These are phyloP conservation scores for Neohortaea acidophila DNA, from an alignment of 495 filamentous ascomycete species.

Conservation along the genomic window DNA sequence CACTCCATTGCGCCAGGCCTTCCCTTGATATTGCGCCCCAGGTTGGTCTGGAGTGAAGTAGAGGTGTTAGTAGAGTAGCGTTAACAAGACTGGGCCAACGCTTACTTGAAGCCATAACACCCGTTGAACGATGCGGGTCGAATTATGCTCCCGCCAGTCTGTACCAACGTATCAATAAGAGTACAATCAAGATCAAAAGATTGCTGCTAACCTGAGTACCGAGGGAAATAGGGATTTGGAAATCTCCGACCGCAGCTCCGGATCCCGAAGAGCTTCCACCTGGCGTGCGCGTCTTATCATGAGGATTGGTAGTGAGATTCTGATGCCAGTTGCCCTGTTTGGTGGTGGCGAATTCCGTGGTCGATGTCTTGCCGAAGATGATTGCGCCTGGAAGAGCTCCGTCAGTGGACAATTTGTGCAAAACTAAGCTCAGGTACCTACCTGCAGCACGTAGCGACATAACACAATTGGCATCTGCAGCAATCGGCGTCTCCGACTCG, in stretches of 20 bases:
- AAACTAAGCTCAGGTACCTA: too few species aligned
- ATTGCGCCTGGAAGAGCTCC: conserved; percentile 38
- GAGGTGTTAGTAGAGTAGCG: background rate
- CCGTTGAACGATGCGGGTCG: conserved; percentile 41
- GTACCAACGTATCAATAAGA: too few species aligned
- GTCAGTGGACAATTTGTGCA: too few species aligned
- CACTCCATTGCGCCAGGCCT: conserved; percentile 34
- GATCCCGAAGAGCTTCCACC: conserved; percentile 41
- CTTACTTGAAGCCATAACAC: conserved; percentile 36
- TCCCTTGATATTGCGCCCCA: conserved; percentile 40
- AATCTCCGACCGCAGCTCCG: conserved; percentile 37
- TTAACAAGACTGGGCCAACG: too few species aligned
- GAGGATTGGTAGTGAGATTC: conserved; percentile 32
- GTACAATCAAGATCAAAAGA: background rate
- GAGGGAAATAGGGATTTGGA: conserved; percentile 33
- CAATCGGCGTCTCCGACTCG: conserved; percentile 27
- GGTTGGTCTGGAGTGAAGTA: conserved; percentile 27
- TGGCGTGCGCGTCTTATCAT: conserved; percentile 33
- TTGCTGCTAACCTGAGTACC: conserved; percentile 38
- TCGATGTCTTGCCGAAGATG: conserved; percentile 37
- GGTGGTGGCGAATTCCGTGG: conserved; percentile 36
- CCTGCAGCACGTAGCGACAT: background rate
- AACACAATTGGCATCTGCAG: background rate
- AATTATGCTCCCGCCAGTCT: conserved; percentile 34
- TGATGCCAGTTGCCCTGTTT: conserved; percentile 20